A percentile compares a stretch with the other conserved stretches of the same genome.
phyloP scores from a whole-genome alignment of 2,329 filamentous ascomycete species.

The Didymella segeticola region DNA sequence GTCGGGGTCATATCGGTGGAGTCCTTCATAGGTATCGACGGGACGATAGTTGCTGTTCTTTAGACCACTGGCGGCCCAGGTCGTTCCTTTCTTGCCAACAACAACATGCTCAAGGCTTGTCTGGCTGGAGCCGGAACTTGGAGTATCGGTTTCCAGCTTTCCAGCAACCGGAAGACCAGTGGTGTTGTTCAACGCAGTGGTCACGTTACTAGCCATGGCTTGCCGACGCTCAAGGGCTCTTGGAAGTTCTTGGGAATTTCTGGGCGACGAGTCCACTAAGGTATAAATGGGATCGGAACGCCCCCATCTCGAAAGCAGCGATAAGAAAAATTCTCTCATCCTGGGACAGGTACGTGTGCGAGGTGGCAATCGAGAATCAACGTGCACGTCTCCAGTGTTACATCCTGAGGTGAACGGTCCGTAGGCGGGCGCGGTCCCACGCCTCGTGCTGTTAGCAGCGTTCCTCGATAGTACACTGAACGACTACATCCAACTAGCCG shows the following conservation, averaged over 20 bases:
- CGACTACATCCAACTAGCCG: not conserved
- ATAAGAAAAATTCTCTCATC: conserved; percentile 6
- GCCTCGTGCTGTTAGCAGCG: not conserved
- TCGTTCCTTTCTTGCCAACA: conserved; percentile 27
- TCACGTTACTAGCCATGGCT: conserved; percentile 9
- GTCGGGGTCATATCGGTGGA: conserved; percentile 64
- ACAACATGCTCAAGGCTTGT: conserved; percentile 17
- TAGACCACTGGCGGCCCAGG: conserved; percentile 48
- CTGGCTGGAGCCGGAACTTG: conserved; percentile 30
- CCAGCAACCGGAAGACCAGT: conserved; percentile 18
- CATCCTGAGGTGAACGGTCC: not conserved
- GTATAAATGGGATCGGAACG: conserved; percentile 12
- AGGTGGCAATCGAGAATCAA: not conserved
- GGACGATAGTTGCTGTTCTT: conserved; percentile 55
- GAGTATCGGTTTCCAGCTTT: conserved; percentile 30
- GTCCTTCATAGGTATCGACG: conserved; percentile 64
- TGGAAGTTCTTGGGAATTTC: conserved; percentile 13
- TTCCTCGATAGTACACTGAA: not conserved
- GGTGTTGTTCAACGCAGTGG: conserved; percentile 4
- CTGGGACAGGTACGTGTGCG: not conserved
- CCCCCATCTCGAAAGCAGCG: not conserved
- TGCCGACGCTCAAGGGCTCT: conserved; percentile 5
- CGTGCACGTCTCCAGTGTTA: conserved; percentile 1
- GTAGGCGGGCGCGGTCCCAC: not conserved
- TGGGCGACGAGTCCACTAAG: conserved; percentile 5